Conservation (phyloP, 805 yeast species). For the Tetrapisispora iriomotensis region DNA sequence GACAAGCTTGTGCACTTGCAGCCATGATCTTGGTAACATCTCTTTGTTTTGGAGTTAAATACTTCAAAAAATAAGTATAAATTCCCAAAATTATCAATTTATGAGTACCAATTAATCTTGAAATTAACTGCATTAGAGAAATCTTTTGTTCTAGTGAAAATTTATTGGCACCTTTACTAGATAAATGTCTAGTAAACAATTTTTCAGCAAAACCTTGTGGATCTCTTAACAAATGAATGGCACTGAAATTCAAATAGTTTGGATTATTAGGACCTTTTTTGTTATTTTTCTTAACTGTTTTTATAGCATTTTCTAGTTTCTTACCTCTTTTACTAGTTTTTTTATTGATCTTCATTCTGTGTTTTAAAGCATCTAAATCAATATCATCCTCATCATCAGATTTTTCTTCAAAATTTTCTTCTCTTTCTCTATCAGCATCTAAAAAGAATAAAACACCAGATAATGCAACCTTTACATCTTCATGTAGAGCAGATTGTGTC, state of each 20-base stretch:
- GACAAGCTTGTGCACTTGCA: conserved; percentile 92
- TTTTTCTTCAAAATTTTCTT: conserved; percentile 67
- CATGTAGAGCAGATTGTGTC: conserved; percentile 90
- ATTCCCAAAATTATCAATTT: conserved; percentile 83
- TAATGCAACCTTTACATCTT: conserved; percentile 73
- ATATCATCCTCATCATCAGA: conserved; percentile 59
- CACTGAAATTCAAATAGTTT: conserved; percentile 75
- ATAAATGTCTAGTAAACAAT: conserved; percentile 61
- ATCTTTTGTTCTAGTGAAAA: conserved; percentile 84
- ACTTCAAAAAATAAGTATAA: conserved; percentile 80
- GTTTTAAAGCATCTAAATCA: conserved; percentile 66
- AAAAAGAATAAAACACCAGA: conserved; percentile 87
- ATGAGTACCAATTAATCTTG: conserved; percentile 89
- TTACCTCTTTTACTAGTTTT: conserved; percentile 71
- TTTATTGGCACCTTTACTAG: conserved; percentile 57
- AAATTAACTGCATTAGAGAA: conserved; percentile 73
- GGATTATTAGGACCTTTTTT: conserved; percentile 42
- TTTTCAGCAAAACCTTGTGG: conserved; percentile 97
- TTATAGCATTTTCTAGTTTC: conserved; percentile 66
- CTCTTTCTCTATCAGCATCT: conserved; percentile 78
- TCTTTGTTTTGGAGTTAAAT: conserved; percentile 85
- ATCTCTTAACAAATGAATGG: conserved; percentile 86
- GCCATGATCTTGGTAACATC: conserved; percentile 96
- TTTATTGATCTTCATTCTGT: conserved; percentile 75
- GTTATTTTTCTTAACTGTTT: conserved; percentile 55